Conservation (phyloP, 2,329 filamentous ascomycete species). For the Penicillium nordicum region DNA sequence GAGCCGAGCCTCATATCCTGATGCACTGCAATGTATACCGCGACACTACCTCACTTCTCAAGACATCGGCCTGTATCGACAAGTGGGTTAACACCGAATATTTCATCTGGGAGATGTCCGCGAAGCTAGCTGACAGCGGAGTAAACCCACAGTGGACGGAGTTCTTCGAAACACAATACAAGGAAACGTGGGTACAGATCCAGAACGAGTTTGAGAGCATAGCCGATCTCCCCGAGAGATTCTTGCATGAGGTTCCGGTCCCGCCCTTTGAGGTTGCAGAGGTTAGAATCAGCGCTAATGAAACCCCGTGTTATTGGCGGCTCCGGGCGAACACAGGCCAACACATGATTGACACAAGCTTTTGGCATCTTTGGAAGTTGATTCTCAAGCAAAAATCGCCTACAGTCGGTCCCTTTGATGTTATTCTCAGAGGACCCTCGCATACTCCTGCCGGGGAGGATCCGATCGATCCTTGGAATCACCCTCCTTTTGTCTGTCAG, state of each 20-base stretch:
- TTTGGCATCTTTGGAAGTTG: slow-evolving; percentile 1
- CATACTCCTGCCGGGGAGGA: not conserved
- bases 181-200: not conserved
- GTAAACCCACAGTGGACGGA: not conserved
- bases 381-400: not conserved
- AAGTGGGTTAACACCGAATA: slow-evolving; percentile 6
- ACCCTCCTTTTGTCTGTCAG: not conserved
- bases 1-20: not conserved
- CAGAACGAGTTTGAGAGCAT: not conserved
- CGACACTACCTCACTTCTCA: not conserved
- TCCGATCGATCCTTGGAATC: not conserved
- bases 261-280: slow-evolving; percentile 1
- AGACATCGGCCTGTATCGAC: not conserved
- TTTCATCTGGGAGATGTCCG: slow-evolving; percentile 6
- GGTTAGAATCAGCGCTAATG: not conserved
- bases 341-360: not conserved
- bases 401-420: not conserved
- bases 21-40: not conserved
- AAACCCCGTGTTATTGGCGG: not conserved
- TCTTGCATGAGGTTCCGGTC: not conserved
- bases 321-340: not conserved
- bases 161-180: not conserved
- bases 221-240: slow-evolving; percentile 1
- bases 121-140: not conserved
- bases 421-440: not conserved